Conservation (phyloP, 805 yeast genomes). For the Starmerella potacharoeniae region DNA sequence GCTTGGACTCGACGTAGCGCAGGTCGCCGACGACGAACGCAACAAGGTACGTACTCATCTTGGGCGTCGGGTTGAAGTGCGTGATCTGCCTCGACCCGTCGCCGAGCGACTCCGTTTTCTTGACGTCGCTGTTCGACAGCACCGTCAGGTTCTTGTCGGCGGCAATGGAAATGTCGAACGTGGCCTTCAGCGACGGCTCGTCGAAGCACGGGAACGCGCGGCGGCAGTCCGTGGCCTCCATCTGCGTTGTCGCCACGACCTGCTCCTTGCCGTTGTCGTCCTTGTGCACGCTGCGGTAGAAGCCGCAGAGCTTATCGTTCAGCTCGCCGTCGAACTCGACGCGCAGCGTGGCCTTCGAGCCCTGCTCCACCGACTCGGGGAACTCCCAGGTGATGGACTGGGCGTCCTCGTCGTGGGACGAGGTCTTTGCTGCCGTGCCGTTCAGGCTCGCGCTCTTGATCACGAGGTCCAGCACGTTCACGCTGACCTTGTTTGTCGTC, state of each 20-base stretch:
- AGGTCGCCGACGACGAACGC: constrained; percentile 65
- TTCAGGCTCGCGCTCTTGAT: constrained; percentile 31
- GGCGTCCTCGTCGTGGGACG: constrained; percentile 36
- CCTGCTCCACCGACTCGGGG: constrained; percentile 30
- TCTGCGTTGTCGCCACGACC: constrained; percentile 54
- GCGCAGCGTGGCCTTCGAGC: constrained; percentile 43
- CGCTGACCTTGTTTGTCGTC: constrained; percentile 36
- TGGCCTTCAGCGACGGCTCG: constrained; percentile 60
- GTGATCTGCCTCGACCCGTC: constrained; percentile 36
- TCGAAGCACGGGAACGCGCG: constrained; percentile 69
- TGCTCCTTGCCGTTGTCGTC: constrained; percentile 43
- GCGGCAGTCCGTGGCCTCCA: constrained; percentile 71
- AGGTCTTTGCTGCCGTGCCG: constrained; percentile 25
- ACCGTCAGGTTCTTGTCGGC: constrained; percentile 44
- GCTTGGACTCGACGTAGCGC: constrained; percentile 44
- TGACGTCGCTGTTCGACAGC: constrained; percentile 57
- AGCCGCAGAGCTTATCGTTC: constrained; percentile 63
- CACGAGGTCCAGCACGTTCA: constrained; percentile 58
- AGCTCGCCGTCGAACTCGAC: constrained; percentile 46
- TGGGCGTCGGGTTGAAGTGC: constrained; percentile 51
- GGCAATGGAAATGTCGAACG: constrained; percentile 46
- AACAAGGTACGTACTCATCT: constrained; percentile 62
- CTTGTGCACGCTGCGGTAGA: constrained; percentile 52
- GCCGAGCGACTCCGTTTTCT: constrained; percentile 30
- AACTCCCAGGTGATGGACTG: constrained; percentile 58